Evolutionary conservation across 257 asterid genomes (phyloP).

Genomic region (Solanum rostratum): DNA sequence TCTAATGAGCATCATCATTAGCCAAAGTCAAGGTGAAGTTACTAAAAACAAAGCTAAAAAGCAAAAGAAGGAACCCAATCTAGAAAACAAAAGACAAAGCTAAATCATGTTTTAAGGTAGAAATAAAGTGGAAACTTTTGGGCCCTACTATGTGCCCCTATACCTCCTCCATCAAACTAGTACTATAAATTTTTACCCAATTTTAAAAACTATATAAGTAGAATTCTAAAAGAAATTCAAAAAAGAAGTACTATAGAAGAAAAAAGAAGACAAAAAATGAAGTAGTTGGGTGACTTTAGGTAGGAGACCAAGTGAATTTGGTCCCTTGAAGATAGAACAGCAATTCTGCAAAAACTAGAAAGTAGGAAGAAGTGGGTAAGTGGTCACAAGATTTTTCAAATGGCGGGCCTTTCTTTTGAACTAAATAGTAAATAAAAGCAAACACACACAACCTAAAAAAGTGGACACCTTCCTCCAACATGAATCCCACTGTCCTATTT

Average conservation of each 20-base stretch:
- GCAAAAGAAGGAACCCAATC: not conserved
- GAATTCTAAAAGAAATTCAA: not conserved
- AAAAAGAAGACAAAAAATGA: not conserved
- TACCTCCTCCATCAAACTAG: not conserved
- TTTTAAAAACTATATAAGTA: not conserved
- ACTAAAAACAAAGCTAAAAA: not conserved
- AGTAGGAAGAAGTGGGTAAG: constrained; percentile 36
- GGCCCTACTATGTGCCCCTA: not conserved
- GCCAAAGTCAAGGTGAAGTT: not conserved
- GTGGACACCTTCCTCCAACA: constrained; percentile 12
- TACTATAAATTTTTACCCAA: not conserved
- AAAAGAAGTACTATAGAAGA: not conserved
- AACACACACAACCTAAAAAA: not conserved
- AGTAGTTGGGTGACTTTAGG: not conserved
- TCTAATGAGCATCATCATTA: not conserved
- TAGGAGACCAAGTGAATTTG: constrained; percentile 4
- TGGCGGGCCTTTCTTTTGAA: constrained; percentile 71
- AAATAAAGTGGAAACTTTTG: not conserved
- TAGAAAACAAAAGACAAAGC: not conserved
- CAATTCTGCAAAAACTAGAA: constrained; percentile 9
- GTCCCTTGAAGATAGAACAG: constrained; percentile 4
- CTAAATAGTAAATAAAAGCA: constrained; percentile 7
- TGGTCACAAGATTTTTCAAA: constrained; percentile 52
- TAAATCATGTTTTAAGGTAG: not conserved
- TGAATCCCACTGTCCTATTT: constrained; percentile 28